A percentile compares a stretch with the other conserved stretches of the same genome.
Evolutionary conservation across 768 basidiomycete genomes (phyloP).

Genomic region (Russula earlei): DNA sequence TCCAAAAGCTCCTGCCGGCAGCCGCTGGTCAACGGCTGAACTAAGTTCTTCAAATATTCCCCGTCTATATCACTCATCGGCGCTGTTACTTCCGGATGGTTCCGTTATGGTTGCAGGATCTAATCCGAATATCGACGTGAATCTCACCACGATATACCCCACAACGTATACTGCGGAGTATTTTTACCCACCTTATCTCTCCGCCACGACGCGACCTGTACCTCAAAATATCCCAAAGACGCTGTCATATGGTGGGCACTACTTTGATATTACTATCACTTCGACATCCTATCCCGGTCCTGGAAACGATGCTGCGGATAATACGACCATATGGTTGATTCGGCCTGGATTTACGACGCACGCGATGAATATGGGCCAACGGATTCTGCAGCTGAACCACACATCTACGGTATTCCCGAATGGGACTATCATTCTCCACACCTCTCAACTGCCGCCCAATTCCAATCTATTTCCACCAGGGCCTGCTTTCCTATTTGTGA

Average conservation of each 20-base stretch:
- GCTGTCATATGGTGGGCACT: slow-evolving; percentile 73
- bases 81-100: slow-evolving; percentile 80
- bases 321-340: slow-evolving; percentile 65
- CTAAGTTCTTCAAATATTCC: slow-evolving; percentile 55
- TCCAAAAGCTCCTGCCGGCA: slow-evolving; percentile 59
- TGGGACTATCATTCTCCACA: slow-evolving; percentile 72
- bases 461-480: slow-evolving; percentile 84
- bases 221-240: slow-evolving; percentile 60
- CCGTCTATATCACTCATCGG: slow-evolving; percentile 86
- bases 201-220: slow-evolving; percentile 52
- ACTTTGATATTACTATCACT: slow-evolving; percentile 69
- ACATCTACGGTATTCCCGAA: slow-evolving; percentile 74
- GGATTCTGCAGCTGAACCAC: slow-evolving; percentile 71
- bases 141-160: slow-evolving; percentile 47
- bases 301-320: slow-evolving; percentile 62
- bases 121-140: slow-evolving; percentile 86
- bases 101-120: slow-evolving; percentile 85
- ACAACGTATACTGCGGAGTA: slow-evolving; percentile 77
- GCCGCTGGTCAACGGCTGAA: slow-evolving; percentile 64
- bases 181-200: slow-evolving; percentile 90
- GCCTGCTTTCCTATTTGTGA: slow-evolving; percentile 75
- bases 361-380: slow-evolving; percentile 84
- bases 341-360: slow-evolving; percentile 85
- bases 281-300: slow-evolving; percentile 55
- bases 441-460: slow-evolving; percentile 76